Evolutionary conservation across 257 asterid genomes (phyloP).

Genomic region (Rehmannia glutinosa): DNA sequence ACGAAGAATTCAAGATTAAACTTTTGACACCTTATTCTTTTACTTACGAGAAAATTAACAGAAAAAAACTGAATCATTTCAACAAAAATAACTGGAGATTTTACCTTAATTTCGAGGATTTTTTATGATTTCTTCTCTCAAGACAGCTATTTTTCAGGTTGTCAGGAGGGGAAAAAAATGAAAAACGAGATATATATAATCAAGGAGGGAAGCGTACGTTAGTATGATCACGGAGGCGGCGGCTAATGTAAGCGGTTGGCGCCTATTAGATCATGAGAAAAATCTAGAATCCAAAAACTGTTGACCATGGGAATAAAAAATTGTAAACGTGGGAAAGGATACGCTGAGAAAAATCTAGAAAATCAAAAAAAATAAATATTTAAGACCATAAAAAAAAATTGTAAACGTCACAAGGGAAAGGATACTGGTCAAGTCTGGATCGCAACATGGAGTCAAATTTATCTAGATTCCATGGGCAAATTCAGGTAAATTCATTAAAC

Average conservation of each 20-base stretch:
- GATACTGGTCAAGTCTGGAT: no score
- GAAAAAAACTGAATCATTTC: not conserved
- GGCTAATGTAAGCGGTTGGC: conserved; percentile 19
- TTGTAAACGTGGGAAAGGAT: no score
- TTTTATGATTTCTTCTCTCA: conserved; percentile 26
- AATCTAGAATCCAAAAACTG: not conserved
- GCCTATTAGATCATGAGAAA: not conserved
- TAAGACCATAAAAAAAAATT: no score
- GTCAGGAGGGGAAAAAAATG: not conserved
- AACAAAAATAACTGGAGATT: not conserved
- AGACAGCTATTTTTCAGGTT: conserved; percentile 24
- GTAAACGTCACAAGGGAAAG: no score
- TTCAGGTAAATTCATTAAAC: no score
- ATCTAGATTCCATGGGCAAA: no score
- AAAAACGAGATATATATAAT: not conserved
- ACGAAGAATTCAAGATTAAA: conserved; percentile 8
- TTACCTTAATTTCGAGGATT: conserved; percentile 18
- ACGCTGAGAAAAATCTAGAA: no score
- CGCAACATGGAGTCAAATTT: no score
- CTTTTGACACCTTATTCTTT: not conserved
- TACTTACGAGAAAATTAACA: not conserved
- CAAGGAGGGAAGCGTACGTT: conserved; percentile 22
- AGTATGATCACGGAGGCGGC: not conserved
- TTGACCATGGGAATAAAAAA: not conserved
- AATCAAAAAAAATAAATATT: no score